Conservation (phyloP, 2,329 filamentous ascomycete genomes). For the Neonectria magnoliae region DNA sequence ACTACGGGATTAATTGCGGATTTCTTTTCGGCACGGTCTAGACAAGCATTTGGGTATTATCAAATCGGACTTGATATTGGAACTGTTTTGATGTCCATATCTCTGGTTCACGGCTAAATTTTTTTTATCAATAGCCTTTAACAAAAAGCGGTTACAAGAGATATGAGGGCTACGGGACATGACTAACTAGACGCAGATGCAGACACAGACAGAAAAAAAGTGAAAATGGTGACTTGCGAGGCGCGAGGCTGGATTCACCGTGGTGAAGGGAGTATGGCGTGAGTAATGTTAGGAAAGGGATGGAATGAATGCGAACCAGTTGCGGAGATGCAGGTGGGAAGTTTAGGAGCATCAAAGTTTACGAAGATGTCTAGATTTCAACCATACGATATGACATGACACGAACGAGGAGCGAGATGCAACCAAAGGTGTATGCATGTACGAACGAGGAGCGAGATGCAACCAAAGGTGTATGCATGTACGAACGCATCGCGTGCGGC, state of each 20-base stretch:
- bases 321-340: neutral
- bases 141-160: conserved; percentile 9
- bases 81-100: conserved; percentile 1
- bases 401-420: neutral
- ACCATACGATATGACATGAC: neutral
- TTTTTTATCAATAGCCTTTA: neutral
- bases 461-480: neutral
- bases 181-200: neutral
- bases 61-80: conserved; percentile 17
- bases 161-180: neutral
- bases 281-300: neutral
- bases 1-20: conserved; percentile 28
- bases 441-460: neutral
- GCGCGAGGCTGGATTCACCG: neutral
- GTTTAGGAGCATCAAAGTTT: neutral
- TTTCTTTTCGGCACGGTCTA: conserved; percentile 22
- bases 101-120: conserved; percentile 8
- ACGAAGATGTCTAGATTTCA: neutral
- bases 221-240: neutral
- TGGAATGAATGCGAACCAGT: neutral
- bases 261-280: neutral
- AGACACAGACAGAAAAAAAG: neutral
- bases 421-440: neutral
- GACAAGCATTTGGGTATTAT: conserved; percentile 19
- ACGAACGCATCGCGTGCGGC: neutral